Conservation (phyloP, 176 grass and related monocot genomes). For the Lolium rigidum region DNA sequence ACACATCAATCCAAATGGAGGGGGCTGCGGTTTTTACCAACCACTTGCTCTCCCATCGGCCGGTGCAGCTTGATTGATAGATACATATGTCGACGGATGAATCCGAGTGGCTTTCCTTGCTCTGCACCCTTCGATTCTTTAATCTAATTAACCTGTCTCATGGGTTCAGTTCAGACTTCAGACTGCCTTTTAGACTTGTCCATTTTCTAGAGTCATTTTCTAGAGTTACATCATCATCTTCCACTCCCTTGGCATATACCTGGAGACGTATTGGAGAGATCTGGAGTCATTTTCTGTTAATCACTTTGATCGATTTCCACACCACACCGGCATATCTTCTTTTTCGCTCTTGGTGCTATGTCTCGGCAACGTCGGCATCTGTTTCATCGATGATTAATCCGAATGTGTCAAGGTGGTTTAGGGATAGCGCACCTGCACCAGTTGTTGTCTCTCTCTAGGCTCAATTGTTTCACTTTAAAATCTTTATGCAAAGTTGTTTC, state of each 20-base stretch:
- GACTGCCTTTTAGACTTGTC: conserved; percentile 38
- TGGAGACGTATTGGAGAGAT: not conserved
- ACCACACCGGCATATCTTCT: not conserved
- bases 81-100: not conserved
- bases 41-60: conserved; percentile 4
- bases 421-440: conserved; percentile 48
- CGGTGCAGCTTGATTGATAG: not conserved
- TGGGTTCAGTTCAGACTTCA: conserved; percentile 54
- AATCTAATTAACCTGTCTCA: not conserved
- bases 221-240: conserved; percentile 47
- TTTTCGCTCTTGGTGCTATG: conserved; percentile 14
- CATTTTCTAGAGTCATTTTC: too few relatives aligned
- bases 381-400: not conserved
- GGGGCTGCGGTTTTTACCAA: conserved; percentile 30
- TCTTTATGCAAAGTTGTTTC: conserved; percentile 34
- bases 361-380: not conserved
- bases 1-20: not conserved
- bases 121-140: conserved; percentile 30
- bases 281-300: conserved; percentile 54
- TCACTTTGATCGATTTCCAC: conserved; percentile 43
- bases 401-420: not conserved
- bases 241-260: not conserved
- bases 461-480: not conserved
- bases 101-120: conserved; percentile 39
- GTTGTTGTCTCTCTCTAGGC: not conserved